Conservation (phyloP, 2,329 filamentous ascomycete species). For the Plectosphaerella cucumerina region DNA sequence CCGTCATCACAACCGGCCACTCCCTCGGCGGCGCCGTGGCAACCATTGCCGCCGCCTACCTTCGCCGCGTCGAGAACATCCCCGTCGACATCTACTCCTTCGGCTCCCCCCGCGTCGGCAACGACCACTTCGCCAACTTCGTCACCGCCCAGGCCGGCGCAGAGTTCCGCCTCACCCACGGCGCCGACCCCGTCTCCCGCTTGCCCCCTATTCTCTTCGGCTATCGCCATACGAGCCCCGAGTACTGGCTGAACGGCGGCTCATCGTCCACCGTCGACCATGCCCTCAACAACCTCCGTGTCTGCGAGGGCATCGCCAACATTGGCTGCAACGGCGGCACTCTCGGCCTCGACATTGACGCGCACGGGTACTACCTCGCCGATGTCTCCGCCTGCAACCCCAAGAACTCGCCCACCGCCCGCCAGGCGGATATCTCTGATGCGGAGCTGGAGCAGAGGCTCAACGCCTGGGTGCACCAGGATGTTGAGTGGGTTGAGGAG, state of each 20-base stretch:
- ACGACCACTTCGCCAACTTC: conserved; percentile 47
- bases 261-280: conserved; percentile 28
- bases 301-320: conserved; percentile 46
- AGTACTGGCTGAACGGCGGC: conserved; percentile 57
- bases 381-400: conserved; percentile 34
- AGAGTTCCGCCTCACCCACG: conserved; percentile 64
- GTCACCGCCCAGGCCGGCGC: conserved; percentile 47
- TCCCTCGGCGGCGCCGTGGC: conserved; percentile 64
- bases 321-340: conserved; percentile 47
- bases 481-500: conserved; percentile 19
- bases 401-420: conserved; percentile 10
- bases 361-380: conserved; percentile 48
- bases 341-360: conserved; percentile 34
- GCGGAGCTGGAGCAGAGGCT: conserved; percentile 33
- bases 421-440: conserved; percentile 20
- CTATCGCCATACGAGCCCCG: conserved; percentile 64
- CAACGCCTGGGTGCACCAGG: conserved; percentile 28
- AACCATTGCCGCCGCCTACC: conserved; percentile 52
- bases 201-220: conserved; percentile 58
- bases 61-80: conserved; percentile 42
- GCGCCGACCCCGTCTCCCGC: conserved; percentile 62
- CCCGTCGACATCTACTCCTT: conserved; percentile 59
- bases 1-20: conserved; percentile 60
- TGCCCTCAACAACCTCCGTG: conserved; percentile 31
- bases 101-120: conserved; percentile 63